Conservation (phyloP, 1,284 basidiomycete genomes). For the Meripilus lineatus region DNA sequence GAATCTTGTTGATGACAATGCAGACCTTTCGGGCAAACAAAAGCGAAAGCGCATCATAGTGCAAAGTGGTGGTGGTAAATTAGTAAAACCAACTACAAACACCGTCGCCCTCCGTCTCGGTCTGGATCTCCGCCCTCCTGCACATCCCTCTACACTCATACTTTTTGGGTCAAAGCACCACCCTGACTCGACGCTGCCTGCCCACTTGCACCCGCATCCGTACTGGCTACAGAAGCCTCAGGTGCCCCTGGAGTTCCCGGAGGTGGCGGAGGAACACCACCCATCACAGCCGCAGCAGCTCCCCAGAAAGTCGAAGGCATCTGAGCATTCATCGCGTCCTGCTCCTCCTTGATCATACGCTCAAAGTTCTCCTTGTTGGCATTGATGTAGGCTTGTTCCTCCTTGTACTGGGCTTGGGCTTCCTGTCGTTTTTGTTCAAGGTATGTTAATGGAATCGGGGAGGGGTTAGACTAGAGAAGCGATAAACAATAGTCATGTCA, state of each 20-base stretch:
- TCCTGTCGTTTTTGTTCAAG: constrained; percentile 88
- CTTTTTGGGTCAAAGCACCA: too few relatives aligned
- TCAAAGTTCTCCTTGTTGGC: constrained; percentile 83
- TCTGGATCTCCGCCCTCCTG: too few relatives aligned
- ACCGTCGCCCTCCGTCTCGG: too few relatives aligned
- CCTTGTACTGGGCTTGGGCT: constrained; percentile 79
- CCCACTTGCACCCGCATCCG: too few relatives aligned
- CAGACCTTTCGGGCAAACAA: too few relatives aligned
- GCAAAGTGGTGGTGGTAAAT: too few relatives aligned
- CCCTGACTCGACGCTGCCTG: too few relatives aligned
- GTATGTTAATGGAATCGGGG: constrained; percentile 70
- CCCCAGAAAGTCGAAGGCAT: constrained; percentile 40
- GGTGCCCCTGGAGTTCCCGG: neutral
- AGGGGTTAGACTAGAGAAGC: constrained; percentile 21
- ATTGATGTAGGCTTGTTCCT: constrained; percentile 86
- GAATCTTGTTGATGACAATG: too few relatives aligned
- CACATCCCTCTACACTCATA: too few relatives aligned
- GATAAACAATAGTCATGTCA: neutral
- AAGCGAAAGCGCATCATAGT: too few relatives aligned
- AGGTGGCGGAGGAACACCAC: constrained; percentile 1
- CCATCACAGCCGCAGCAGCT: constrained; percentile 19
- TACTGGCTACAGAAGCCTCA: neutral
- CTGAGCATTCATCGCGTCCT: constrained; percentile 67
- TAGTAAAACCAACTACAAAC: too few relatives aligned
- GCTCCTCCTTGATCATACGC: constrained; percentile 76